Percentiles rank a stretch among this genome's conserved stretches.
These are phyloP conservation scores for Entrophospora sp. DNA, from an alignment of 192 early-diverging fungal genomes.

Conservation along the genomic window DNA sequence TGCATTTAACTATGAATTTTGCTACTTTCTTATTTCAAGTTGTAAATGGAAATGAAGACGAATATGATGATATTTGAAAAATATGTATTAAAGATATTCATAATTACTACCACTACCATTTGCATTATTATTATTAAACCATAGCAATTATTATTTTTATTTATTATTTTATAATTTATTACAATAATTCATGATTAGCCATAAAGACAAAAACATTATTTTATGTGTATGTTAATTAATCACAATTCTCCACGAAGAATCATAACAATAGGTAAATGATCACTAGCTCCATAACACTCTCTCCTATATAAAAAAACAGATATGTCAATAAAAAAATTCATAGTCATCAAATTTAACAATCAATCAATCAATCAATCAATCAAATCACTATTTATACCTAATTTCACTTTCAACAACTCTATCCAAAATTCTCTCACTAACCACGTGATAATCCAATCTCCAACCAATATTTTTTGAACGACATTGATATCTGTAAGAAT, in stretches of 20 bases:
- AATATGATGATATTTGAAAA: conserved; percentile 27
- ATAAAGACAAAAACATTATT: too few species aligned
- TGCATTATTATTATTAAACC: too few species aligned
- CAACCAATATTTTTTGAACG: conserved; percentile 67
- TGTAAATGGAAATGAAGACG: conserved; percentile 46
- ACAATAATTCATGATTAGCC: too few species aligned
- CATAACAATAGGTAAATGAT: conserved; percentile 75
- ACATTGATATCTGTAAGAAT: conserved; percentile 64
- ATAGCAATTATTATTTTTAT: too few species aligned
- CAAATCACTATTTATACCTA: conserved; percentile 31
- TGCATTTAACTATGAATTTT: conserved; percentile 53
- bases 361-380: too few species aligned
- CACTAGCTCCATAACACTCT: conserved; percentile 78
- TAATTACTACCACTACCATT: too few species aligned
- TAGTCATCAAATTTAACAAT: too few species aligned
- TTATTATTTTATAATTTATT: too few species aligned
- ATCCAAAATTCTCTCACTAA: conserved; percentile 42
- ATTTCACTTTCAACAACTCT: conserved; percentile 55
- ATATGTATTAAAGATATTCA: neutral
- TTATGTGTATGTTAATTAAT: too few species aligned
- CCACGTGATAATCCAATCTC: conserved; percentile 84
- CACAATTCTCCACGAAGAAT: conserved; percentile 35
- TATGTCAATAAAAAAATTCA: too few species aligned
- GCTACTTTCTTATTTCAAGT: conserved; percentile 52
- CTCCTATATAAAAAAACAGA: too few species aligned